phyloP scores from a whole-genome alignment of 176 grass and related monocot genomes.

The Panicum miliaceum region DNA sequence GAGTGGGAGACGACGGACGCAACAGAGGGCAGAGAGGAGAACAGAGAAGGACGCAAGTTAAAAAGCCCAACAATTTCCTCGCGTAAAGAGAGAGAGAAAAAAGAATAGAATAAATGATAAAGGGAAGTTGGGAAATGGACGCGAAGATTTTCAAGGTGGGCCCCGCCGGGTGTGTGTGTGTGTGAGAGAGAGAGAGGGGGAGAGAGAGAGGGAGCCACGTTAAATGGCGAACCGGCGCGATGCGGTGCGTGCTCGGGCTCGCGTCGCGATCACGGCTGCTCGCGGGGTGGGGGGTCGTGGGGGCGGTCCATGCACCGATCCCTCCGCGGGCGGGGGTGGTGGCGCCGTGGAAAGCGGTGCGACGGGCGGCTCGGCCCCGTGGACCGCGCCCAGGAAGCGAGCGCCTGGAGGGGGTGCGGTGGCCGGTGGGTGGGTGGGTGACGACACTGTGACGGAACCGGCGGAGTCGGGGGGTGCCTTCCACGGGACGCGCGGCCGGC shows the following conservation, averaged over 20 bases:
- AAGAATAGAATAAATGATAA: neutral
- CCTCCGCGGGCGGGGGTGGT: too few species aligned
- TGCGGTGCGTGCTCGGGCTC: neutral
- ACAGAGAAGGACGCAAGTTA: slow-evolving; percentile 29
- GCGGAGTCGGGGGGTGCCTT: slow-evolving; percentile 14
- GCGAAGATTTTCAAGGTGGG: neutral
- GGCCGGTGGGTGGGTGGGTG: neutral
- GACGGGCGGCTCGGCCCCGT: neutral
- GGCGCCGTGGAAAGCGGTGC: fast-evolving
- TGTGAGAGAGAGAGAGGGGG: neutral
- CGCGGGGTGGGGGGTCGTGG: neutral
- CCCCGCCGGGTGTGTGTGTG: too few species aligned
- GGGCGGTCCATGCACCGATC: neutral
- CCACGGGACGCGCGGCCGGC: neutral
- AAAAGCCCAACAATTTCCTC: slow-evolving; percentile 33
- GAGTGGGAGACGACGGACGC: slow-evolving; percentile 22
- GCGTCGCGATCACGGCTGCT: slow-evolving; percentile 39
- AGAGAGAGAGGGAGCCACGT: slow-evolving; percentile 1
- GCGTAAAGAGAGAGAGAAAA: neutral
- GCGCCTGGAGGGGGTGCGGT: too few species aligned
- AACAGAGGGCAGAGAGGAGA: neutral
- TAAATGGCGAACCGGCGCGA: neutral
- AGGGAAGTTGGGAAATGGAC: slow-evolving; percentile 24
- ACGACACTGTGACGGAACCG: slow-evolving; percentile 28
- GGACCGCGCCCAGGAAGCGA: neutral